Base-by-base conservation (phyloP, 2,329 filamentous ascomycete species). In the Diatrype stigma region DNA sequence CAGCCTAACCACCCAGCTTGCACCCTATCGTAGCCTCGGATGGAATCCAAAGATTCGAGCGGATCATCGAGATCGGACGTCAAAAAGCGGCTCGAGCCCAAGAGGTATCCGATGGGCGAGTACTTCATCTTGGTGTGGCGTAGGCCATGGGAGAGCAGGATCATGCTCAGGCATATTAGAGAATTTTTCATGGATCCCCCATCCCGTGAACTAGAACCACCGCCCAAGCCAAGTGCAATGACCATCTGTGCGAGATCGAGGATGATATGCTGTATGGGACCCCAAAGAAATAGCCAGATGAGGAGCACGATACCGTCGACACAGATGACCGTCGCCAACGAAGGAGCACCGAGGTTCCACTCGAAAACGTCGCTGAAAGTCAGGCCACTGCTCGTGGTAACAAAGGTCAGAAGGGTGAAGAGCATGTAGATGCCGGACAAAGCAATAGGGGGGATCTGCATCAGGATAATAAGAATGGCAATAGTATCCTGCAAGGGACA, bases 401-500 rank as follows among this genome's bases (percentile, higher is more conserved):
- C 90, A 67, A 96, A 95, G 45, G 92, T 96, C 66, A 96, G 81
- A 58, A 91, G 86, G 60, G 93, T 91, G 72, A 96, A 97, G 59
- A 96, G 81, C 66, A 91, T 86, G 71, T 96, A 95, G 63, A 96
- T 90, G 68, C 90, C 79, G 57, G 91, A 93, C 63, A 96, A 80
- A 52, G 93, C 85, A 63, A 93, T 86, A 21, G 92, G 90, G 28
- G 93, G 92, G 10, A 96, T 84, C 67, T 96, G 92, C 71, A 96
- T 88, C 60, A 97, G 82, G 63, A 96, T 89, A 72, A 96, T 96
- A 69, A 97, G 84, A 64, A 97, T 96, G 67, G 93, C 91, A 72
- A 96, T 90, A 54, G 93, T 96, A 73, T 97, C 93, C 73, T 90
- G 89, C 66, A 96, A 84, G 49, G 93, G 93, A 63, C 92, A 93